Conservation (phyloP, 345 rosid species). For the Acer yangbiense region DNA sequence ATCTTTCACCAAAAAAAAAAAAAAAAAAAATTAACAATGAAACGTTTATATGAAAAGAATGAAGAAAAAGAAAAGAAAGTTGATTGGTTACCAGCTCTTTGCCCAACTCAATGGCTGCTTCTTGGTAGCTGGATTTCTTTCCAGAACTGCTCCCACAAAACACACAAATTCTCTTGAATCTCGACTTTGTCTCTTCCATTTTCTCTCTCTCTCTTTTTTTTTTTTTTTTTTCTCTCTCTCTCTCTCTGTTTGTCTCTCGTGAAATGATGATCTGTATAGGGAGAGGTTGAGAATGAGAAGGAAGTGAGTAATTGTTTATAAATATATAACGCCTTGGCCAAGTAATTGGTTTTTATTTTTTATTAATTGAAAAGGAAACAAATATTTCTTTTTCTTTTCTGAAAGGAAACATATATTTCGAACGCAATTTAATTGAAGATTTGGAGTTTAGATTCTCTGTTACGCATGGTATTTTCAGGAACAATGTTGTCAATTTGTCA, state of each 20-base stretch:
- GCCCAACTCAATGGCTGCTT: constrained; percentile 82
- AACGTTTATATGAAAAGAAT: not conserved
- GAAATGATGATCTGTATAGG: constrained; percentile 7
- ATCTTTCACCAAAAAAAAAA: no score
- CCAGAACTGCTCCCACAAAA: constrained; percentile 89
- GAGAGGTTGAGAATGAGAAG: constrained; percentile 45
- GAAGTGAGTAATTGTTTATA: constrained; percentile 25
- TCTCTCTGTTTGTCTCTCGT: constrained; percentile 23
- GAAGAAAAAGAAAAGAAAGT: not conserved
- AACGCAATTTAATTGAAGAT: not conserved
- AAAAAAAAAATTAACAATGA: not conserved
- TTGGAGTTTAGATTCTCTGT: not conserved
- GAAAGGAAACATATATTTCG: not conserved
- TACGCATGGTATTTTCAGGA: not conserved
- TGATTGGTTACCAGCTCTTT: constrained; percentile 60
- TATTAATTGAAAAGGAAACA: not conserved
- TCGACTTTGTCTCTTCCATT: constrained; percentile 61
- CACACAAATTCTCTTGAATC: constrained; percentile 85
- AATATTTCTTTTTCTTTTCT: not conserved
- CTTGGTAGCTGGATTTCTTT: constrained; percentile 75
- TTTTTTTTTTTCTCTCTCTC: not conserved
- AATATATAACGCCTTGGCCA: not conserved
- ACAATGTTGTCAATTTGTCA: no score
- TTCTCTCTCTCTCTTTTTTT: constrained; percentile 7
- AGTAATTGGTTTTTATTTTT: not conserved